Evolutionary conservation across 257 asterid species (phyloP).

Genomic region (Fraxinus cuspidata): DNA sequence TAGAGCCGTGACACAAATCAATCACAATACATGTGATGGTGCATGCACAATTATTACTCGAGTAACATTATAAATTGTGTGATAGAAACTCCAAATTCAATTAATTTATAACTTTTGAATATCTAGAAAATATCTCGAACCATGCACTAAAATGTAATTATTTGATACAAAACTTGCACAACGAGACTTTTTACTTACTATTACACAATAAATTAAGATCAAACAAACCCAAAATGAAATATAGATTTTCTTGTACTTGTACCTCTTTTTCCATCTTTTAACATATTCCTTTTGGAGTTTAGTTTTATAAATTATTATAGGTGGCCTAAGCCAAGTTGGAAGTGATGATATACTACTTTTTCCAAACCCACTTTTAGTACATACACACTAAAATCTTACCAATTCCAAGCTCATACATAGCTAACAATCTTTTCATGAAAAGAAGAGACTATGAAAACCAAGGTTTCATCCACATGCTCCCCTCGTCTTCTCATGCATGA

Average conservation of each 20-base stretch:
- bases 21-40: too few relatives aligned
- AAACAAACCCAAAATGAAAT: not conserved
- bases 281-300: constrained; percentile 28
- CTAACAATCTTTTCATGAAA: constrained; percentile 43
- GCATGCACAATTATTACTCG: not conserved
- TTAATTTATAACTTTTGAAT: not conserved
- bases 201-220: not conserved
- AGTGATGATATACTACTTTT: constrained; percentile 21
- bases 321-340: constrained; percentile 24
- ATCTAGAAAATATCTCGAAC: not conserved
- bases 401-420: not conserved
- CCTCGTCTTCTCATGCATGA: constrained; percentile 33
- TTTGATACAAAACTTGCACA: not conserved
- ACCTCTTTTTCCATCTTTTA: not conserved
- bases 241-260: not conserved
- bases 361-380: constrained; percentile 12
- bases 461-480: constrained; percentile 57
- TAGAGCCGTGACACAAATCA: too few relatives aligned
- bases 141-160: not conserved
- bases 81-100: not conserved
- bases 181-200: not conserved
- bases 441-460: constrained; percentile 47
- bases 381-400: too few relatives aligned
- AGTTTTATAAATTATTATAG: not conserved
- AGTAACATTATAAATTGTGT: not conserved